phyloP scores from a whole-genome alignment of 345 rosid species.

The Lepidium didymum region DNA sequence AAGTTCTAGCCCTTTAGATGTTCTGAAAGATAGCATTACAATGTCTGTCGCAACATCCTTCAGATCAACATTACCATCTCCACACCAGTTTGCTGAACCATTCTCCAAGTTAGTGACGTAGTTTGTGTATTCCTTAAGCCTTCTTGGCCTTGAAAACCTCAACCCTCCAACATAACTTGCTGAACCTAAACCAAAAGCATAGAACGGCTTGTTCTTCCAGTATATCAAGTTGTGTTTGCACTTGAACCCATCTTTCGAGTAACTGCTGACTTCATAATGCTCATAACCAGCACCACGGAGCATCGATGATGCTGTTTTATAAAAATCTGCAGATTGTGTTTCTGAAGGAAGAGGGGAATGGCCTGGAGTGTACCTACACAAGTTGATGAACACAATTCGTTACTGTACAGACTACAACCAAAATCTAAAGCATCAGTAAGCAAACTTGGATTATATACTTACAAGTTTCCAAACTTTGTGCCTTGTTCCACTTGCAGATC shows the following conservation, averaged over 20 bases:
- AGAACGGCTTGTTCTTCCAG: conserved; percentile 85
- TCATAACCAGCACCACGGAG: conserved; percentile 58
- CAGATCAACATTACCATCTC: conserved; percentile 33
- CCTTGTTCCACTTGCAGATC: conserved; percentile 97
- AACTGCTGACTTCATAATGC: conserved; percentile 91
- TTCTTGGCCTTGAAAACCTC: conserved; percentile 90
- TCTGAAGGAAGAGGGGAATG: conserved; percentile 87
- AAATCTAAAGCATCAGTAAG: neutral
- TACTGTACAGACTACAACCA: neutral
- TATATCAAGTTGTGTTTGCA: conserved; percentile 80
- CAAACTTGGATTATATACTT: conserved; percentile 25
- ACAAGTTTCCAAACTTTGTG: conserved; percentile 77
- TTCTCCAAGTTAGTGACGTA: conserved; percentile 64
- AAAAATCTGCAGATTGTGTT: conserved; percentile 69
- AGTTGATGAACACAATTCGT: neutral
- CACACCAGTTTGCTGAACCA: conserved; percentile 29
- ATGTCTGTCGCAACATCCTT: conserved; percentile 74
- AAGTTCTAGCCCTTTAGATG: conserved; percentile 70
- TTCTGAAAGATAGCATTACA: conserved; percentile 84
- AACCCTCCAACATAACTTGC: conserved; percentile 75
- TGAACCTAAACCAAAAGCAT: conserved; percentile 87
- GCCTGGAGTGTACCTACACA: conserved; percentile 81
- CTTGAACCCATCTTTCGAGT: conserved; percentile 50
- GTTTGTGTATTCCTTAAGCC: conserved; percentile 54
- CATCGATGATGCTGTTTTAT: conserved; percentile 58